phyloP scores from a whole-genome alignment of 2,329 filamentous ascomycete genomes.

The Calonectria fujianensis region DNA sequence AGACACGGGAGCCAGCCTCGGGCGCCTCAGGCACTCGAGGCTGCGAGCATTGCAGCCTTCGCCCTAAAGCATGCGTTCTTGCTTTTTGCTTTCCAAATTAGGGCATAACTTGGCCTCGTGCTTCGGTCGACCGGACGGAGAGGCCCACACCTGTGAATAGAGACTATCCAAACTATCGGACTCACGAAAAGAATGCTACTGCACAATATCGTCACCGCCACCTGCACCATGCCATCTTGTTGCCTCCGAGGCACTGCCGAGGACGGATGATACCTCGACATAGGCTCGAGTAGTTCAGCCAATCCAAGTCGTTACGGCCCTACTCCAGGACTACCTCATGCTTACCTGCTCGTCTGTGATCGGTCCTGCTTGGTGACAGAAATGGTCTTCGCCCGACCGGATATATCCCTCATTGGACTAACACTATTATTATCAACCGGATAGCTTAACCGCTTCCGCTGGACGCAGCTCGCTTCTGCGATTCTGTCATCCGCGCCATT shows the following conservation, averaged over 20 bases:
- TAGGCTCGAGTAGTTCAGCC: slow-evolving; percentile 40
- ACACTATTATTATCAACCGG: slow-evolving; percentile 43
- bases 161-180: slow-evolving; percentile 31
- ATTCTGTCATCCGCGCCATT: slow-evolving; percentile 41
- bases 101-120: slow-evolving; percentile 12
- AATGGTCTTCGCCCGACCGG: slow-evolving; percentile 32
- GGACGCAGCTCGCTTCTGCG: slow-evolving; percentile 38
- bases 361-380: slow-evolving; percentile 27
- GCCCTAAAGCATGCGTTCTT: slow-evolving; percentile 13
- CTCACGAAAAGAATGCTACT: slow-evolving; percentile 45
- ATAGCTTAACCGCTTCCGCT: slow-evolving; percentile 39
- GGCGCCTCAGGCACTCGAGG: slow-evolving; percentile 46
- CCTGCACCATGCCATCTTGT: slow-evolving; percentile 39
- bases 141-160: slow-evolving; percentile 18
- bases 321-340: slow-evolving; percentile 31
- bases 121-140: slow-evolving; percentile 7
- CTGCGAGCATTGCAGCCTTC: slow-evolving; percentile 28
- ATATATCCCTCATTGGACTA: slow-evolving; percentile 42
- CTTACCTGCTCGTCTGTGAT: slow-evolving; percentile 31
- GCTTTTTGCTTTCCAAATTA: slow-evolving; percentile 1
- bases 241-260: slow-evolving; percentile 53
- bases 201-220: slow-evolving; percentile 45
- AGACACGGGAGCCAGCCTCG: slow-evolving; percentile 50
- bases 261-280: slow-evolving; percentile 48
- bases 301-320: slow-evolving; percentile 32